phyloP scores from a whole-genome alignment of 1,284 basidiomycete genomes.

The Cryptococcus jaspeensis region DNA sequence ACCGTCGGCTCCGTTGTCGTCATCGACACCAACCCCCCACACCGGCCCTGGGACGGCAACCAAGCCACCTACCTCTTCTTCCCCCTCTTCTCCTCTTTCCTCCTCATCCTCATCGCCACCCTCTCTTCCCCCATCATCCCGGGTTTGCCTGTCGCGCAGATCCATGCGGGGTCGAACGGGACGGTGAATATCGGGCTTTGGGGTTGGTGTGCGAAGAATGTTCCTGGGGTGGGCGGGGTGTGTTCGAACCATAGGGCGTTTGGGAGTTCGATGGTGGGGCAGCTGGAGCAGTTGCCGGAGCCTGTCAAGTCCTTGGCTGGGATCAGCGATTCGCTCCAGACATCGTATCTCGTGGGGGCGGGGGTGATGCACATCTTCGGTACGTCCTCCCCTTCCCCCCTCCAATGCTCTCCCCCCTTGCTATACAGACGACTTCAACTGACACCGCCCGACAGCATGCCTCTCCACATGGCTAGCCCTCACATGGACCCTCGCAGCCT shows the following conservation, averaged over 20 bases:
- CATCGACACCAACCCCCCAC: constrained; percentile 21
- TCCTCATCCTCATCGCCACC: constrained; percentile 25
- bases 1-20: constrained; percentile 17
- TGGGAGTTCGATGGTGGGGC: background rate
- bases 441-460: too few species aligned
- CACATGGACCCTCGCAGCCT: constrained; percentile 28
- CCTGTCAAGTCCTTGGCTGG: constrained; percentile 9
- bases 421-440: too few species aligned
- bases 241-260: background rate
- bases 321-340: constrained; percentile 11
- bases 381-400: constrained; percentile 12
- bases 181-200: constrained; percentile 28
- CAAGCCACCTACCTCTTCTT: constrained; percentile 40
- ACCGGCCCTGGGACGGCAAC: constrained; percentile 21
- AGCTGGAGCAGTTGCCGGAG: constrained; percentile 14
- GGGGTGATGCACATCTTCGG: constrained; percentile 33
- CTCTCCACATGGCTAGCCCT: constrained; percentile 22
- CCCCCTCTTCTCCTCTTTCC: constrained; percentile 25
- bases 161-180: constrained; percentile 16
- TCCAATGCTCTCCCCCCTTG: background rate
- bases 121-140: constrained; percentile 29
- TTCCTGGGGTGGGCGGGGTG: constrained; percentile 14
- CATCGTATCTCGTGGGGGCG: constrained; percentile 23
- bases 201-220: constrained; percentile 31
- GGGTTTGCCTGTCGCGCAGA: constrained; percentile 20